Percentiles rank a stretch among this genome's conserved stretches.
These are phyloP conservation scores for Dalbergia cultrata DNA, from an alignment of 306 rosid genomes.

Conservation along the genomic window DNA sequence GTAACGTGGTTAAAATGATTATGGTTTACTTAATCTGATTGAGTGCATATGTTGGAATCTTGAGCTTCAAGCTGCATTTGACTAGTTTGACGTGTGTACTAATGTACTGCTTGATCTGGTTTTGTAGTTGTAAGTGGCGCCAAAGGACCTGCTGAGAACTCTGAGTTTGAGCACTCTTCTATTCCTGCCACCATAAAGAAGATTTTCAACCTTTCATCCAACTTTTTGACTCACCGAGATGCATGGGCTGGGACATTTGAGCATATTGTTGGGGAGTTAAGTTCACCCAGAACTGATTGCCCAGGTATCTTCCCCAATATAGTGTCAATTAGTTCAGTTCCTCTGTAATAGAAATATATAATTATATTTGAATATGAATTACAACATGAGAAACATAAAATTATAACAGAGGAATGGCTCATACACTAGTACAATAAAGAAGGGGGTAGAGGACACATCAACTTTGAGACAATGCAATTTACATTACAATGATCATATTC, in stretches of 20 bases:
- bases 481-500: not conserved
- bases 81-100: slow-evolving; percentile 38
- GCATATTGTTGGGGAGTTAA: slow-evolving; percentile 71
- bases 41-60: slow-evolving; percentile 40
- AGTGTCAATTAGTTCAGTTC: slow-evolving; percentile 19
- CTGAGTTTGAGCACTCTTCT: slow-evolving; percentile 97
- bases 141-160: slow-evolving; percentile 82
- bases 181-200: slow-evolving; percentile 98
- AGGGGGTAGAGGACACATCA: not conserved
- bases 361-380: not conserved
- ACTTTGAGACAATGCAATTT: slow-evolving; percentile 6
- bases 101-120: slow-evolving; percentile 39
- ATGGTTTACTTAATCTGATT: slow-evolving; percentile 16
- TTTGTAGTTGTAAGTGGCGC: slow-evolving; percentile 76
- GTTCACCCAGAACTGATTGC: slow-evolving; percentile 91
- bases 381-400: not conserved
- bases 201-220: slow-evolving; percentile 87
- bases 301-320: slow-evolving; percentile 64
- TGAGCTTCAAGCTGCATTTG: slow-evolving; percentile 36
- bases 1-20: slow-evolving; percentile 30
- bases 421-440: slow-evolving; percentile 3
- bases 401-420: not conserved
- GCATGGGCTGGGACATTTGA: slow-evolving; percentile 99
- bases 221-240: slow-evolving; percentile 95
- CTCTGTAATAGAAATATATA: not conserved